A percentile compares a stretch with the other conserved stretches of the same genome.
Conservation (phyloP, 441 rosid genomes). For the Cnidoscolus chayamansa region DNA sequence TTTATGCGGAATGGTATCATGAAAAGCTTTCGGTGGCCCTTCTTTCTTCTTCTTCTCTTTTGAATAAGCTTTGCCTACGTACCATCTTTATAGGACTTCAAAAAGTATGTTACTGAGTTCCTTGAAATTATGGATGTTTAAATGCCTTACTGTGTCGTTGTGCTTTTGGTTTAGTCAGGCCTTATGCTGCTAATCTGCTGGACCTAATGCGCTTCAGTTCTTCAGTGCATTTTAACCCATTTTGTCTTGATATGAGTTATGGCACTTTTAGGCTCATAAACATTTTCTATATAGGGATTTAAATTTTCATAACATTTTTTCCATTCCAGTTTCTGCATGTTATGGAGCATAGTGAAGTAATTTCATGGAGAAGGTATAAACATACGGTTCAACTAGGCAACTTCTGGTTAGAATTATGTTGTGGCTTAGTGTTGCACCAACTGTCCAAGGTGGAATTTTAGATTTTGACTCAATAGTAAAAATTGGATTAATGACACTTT, state of each 20-base stretch:
- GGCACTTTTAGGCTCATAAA: neutral
- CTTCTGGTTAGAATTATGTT: neutral
- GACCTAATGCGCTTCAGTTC: neutral
- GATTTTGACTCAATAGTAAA: neutral
- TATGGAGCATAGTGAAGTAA: neutral
- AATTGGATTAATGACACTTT: neutral
- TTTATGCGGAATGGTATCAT: neutral
- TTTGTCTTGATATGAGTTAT: neutral
- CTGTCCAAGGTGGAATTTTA: neutral
- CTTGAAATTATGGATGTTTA: neutral
- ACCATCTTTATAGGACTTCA: no score
- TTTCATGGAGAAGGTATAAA: neutral
- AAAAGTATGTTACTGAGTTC: no score
- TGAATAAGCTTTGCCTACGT: no score
- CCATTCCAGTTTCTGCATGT: neutral
- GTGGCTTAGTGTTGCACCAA: neutral
- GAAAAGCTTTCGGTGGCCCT: neutral
- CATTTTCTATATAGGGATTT: neutral
- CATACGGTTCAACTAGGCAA: neutral
- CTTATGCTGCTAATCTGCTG: neutral
- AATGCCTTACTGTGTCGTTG: neutral
- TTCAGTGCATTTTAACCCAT: neutral
- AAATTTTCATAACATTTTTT: neutral
- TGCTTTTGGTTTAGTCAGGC: no score
- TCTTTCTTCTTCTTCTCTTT: neutral